Conservation (phyloP, 176 grass and related monocot genomes). For the Pharus latifolius region DNA sequence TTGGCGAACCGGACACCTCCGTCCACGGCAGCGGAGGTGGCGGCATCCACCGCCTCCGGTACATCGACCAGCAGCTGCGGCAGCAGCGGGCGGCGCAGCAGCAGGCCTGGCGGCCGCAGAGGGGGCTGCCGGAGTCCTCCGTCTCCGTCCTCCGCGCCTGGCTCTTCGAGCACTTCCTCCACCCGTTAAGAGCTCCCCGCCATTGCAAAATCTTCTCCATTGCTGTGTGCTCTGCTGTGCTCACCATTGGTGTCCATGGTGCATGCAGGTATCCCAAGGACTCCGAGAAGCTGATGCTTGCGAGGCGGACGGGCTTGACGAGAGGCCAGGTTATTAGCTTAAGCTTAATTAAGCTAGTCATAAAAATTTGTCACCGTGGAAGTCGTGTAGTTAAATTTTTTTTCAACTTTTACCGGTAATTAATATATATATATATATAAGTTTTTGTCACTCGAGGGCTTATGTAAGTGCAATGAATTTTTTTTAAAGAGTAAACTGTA, state of each 20-base stretch:
- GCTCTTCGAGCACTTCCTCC: conserved; percentile 95
- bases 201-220: too few relatives aligned
- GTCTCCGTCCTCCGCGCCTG: conserved; percentile 87
- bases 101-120: conserved; percentile 70
- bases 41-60: conserved; percentile 68
- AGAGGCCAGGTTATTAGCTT: conserved; percentile 91
- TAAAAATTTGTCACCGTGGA: too few relatives aligned
- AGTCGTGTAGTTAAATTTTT: too few relatives aligned
- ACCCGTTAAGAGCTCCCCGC: conserved; percentile 79
- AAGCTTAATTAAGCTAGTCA: too few relatives aligned
- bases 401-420: too few relatives aligned
- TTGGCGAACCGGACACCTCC: conserved; percentile 58
- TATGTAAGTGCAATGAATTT: too few relatives aligned
- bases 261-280: conserved; percentile 96
- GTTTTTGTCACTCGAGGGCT: too few relatives aligned
- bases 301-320: conserved; percentile 76
- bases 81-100: conserved; percentile 93
- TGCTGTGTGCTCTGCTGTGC: too few relatives aligned
- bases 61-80: conserved; percentile 85
- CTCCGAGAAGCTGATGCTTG: conserved; percentile 85
- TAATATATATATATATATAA: too few relatives aligned
- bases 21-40: conserved; percentile 18
- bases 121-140: conserved; percentile 80
- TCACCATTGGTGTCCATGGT: conserved; percentile 1
- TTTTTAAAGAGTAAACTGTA: too few relatives aligned